Evolutionary conservation across 2,329 filamentous ascomycete species (phyloP).

Genomic region (Rugonectria rugulosa): DNA sequence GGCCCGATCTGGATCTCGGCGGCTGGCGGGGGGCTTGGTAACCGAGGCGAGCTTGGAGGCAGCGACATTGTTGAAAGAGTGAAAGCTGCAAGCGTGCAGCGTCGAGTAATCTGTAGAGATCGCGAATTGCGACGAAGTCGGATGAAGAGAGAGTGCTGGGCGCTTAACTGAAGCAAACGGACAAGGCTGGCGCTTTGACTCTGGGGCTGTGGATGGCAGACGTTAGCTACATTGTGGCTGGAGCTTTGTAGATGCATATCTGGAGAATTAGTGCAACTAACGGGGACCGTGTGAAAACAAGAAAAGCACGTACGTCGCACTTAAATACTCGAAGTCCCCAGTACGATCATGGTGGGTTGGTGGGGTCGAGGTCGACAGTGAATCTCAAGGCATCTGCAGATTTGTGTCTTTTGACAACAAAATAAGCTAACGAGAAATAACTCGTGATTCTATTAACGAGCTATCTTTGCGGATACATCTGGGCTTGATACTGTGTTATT

Average conservation of each 20-base stretch:
- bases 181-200: constrained; percentile 19
- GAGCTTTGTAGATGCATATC: constrained; percentile 37
- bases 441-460: neutral
- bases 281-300: constrained; percentile 31
- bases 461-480: neutral
- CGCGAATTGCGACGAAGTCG: constrained; percentile 23
- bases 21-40: constrained; percentile 93
- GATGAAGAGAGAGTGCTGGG: constrained; percentile 1
- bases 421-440: neutral
- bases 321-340: too few relatives aligned
- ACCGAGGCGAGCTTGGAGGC: constrained; percentile 82
- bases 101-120: constrained; percentile 13
- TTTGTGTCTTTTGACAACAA: neutral
- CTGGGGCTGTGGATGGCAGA: constrained; percentile 20
- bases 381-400: neutral
- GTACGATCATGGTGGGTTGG: constrained; percentile 13
- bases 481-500: too few relatives aligned
- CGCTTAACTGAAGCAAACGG: constrained; percentile 7
- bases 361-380: constrained; percentile 1
- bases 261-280: constrained; percentile 25
- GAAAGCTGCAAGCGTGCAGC: constrained; percentile 18
- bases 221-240: constrained; percentile 17
- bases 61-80: constrained; percentile 56
- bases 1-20: constrained; percentile 92
- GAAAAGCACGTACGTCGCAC: constrained; percentile 7